A percentile compares a stretch with the other conserved stretches of the same genome.
These are phyloP conservation scores for Fraxinus latifolia DNA, from an alignment of 305 asterid genomes.

Conservation along the genomic window DNA sequence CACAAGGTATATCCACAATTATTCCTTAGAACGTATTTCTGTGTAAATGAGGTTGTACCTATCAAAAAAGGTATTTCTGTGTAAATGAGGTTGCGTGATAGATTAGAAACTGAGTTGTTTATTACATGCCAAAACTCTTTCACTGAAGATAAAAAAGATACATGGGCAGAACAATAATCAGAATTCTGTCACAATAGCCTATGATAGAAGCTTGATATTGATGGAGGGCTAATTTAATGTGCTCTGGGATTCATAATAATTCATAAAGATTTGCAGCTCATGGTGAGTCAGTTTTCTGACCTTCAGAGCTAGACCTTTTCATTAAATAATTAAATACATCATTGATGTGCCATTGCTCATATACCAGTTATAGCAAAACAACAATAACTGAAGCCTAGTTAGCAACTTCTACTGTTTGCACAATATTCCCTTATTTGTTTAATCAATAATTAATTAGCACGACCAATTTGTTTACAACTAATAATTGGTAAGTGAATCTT, in stretches of 20 bases:
- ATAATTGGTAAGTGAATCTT: background rate
- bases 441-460: background rate
- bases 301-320: background rate
- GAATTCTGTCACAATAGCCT: background rate
- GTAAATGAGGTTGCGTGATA: background rate
- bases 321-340: background rate
- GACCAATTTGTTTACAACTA: background rate
- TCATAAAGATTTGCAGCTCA: background rate
- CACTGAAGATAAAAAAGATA: background rate
- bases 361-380: background rate
- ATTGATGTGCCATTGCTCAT: background rate
- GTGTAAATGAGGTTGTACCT: background rate
- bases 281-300: background rate
- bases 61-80: background rate
- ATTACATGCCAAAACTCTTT: background rate
- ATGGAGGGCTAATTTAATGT: background rate
- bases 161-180: background rate
- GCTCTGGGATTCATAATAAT: background rate
- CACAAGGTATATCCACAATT: slow-evolving; percentile 61
- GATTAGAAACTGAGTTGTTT: background rate
- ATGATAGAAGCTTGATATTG: background rate
- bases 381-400: background rate
- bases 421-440: background rate
- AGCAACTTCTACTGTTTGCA: background rate
- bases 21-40: background rate